Evolutionary conservation across 768 basidiomycete species (phyloP).

Genomic region (Phlebiopsis gigantea): DNA sequence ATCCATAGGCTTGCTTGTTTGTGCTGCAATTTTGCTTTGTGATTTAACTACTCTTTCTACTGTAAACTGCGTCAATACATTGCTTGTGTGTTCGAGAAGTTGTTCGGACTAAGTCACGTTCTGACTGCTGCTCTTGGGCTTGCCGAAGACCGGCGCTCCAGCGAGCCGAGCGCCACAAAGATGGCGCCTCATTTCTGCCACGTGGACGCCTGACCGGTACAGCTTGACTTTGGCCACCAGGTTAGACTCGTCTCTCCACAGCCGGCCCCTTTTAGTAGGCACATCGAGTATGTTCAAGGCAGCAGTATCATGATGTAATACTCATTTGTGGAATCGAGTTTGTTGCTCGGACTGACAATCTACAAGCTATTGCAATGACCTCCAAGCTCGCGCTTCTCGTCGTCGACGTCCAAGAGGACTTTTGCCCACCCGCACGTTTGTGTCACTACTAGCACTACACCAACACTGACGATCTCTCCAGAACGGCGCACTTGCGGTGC

Average conservation of each 20-base stretch:
- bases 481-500: slow-evolving; percentile 66
- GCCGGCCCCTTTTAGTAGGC: no score
- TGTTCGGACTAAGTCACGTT: no score
- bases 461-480: slow-evolving; percentile 7
- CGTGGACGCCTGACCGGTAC: no score
- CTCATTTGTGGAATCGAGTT: no score
- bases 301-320: no score
- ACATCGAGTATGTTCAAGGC: no score
- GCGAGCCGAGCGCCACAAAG: not conserved
- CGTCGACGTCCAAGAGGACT: slow-evolving; percentile 83
- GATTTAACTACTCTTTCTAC: not conserved
- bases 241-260: no score
- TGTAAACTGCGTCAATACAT: no score
- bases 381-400: slow-evolving; percentile 52
- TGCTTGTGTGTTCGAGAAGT: no score
- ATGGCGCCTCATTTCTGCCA: not conserved
- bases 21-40: not conserved
- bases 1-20: not conserved
- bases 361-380: no score
- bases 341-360: no score
- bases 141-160: not conserved
- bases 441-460: not conserved
- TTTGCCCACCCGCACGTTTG: slow-evolving; percentile 43
- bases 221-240: not conserved
- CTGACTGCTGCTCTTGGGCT: not conserved